These are phyloP conservation scores for Porodaedalea pini DNA, from an alignment of 1,284 basidiomycete species.

Conservation along the genomic window DNA sequence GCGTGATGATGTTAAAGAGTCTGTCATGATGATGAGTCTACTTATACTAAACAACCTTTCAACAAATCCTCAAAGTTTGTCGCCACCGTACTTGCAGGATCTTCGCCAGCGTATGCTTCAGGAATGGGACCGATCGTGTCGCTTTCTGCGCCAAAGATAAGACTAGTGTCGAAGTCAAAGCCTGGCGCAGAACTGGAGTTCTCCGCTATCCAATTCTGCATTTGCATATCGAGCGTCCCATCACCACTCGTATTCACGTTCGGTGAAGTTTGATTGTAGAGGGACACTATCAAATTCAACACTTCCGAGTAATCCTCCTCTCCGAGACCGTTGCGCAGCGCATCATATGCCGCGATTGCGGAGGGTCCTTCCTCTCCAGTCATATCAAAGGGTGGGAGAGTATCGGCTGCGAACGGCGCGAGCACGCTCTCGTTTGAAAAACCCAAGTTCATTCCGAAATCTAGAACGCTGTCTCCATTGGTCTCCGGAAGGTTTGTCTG, in stretches of 20 bases:
- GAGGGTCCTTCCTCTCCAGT: constrained; percentile 9
- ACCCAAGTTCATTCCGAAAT: not conserved
- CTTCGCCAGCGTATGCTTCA: not conserved
- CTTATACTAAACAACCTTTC: constrained; percentile 17
- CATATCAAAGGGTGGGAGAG: constrained; percentile 5
- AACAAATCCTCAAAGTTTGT: constrained; percentile 17
- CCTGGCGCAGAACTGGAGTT: not conserved
- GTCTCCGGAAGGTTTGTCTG: not conserved
- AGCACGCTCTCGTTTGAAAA: not conserved
- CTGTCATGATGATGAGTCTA: not conserved
- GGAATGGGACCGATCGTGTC: not conserved
- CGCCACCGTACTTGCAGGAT: constrained; percentile 5
- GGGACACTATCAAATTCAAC: constrained; percentile 13
- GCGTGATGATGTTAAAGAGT: not conserved
- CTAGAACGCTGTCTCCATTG: not conserved
- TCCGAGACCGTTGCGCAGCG: constrained; percentile 15
- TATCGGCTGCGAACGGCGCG: not conserved
- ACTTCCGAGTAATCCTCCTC: constrained; percentile 19
- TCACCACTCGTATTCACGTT: not conserved
- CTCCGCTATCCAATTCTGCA: constrained; percentile 1
- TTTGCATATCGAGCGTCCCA: not conserved
- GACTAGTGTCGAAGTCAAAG: not conserved
- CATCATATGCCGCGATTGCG: constrained; percentile 10
- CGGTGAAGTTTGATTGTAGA: not conserved
- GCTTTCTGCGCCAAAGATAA: not conserved